Percentiles rank a stretch among this genome's conserved stretches.
These are phyloP conservation scores for Boletus rufocinnamomeus DNA, from an alignment of 768 basidiomycete species.

Conservation along the genomic window DNA sequence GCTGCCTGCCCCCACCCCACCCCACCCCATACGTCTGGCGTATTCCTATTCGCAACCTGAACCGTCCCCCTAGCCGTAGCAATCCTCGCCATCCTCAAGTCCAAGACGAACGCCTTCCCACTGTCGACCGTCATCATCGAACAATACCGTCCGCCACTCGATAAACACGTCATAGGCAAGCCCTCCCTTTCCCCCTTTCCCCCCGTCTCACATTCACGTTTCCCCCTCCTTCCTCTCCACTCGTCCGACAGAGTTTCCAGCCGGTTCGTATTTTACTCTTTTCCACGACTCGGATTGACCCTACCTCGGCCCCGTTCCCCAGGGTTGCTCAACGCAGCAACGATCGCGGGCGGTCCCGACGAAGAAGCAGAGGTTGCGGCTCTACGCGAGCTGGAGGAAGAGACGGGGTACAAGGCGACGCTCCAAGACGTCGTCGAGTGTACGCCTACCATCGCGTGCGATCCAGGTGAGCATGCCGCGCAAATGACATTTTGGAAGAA, in stretches of 20 bases:
- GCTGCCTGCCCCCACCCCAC: neutral
- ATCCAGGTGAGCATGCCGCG: conserved; percentile 56
- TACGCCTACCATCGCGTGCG: conserved; percentile 61
- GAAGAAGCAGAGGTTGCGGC: conserved; percentile 83
- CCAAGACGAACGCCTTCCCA: conserved; percentile 70
- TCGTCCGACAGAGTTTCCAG: conserved; percentile 51
- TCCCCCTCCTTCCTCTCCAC: no score
- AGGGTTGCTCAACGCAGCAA: conserved; percentile 81
- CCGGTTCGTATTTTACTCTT: conserved; percentile 44
- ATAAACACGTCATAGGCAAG: conserved; percentile 70
- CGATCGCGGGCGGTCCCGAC: neutral
- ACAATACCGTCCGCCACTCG: conserved; percentile 89
- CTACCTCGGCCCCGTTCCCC: neutral
- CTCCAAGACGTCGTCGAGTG: conserved; percentile 54
- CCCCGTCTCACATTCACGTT: neutral
- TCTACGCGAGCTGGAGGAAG: conserved; percentile 87
- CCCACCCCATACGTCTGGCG: neutral
- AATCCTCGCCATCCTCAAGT: conserved; percentile 77
- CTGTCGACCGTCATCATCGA: conserved; percentile 84
- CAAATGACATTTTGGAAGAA: neutral
- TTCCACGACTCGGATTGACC: neutral
- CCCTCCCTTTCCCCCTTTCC: no score
- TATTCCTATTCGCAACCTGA: neutral
- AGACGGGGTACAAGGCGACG: conserved; percentile 82
- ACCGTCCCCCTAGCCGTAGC: conserved; percentile 63